Conservation (phyloP, 2,329 filamentous ascomycete species). For the Tolypocladium amazonense region DNA sequence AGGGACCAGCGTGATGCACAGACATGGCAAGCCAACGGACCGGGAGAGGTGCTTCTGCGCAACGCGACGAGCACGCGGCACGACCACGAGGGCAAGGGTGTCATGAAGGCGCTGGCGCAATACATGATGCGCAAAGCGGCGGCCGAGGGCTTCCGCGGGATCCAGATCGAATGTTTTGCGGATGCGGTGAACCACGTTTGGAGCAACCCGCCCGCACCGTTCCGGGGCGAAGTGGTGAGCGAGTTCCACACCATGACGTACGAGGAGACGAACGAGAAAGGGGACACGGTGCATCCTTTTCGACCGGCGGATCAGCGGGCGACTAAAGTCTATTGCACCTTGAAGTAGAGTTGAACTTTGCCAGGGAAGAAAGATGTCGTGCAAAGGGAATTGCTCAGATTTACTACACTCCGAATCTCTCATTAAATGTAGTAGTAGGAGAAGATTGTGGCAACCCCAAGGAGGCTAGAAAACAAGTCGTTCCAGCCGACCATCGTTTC, state of each 20-base stretch:
- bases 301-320: constrained; percentile 4
- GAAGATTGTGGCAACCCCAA: no score
- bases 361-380: no score
- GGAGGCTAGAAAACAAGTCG: no score
- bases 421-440: no score
- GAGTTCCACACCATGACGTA: constrained; percentile 4
- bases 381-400: neutral
- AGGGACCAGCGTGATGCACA: constrained; percentile 13
- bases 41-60: constrained; percentile 14
- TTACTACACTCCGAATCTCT: no score
- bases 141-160: constrained; percentile 11
- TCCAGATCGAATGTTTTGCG: constrained; percentile 14
- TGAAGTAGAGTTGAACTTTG: neutral
- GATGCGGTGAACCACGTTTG: constrained; percentile 15
- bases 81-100: constrained; percentile 14
- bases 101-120: constrained; percentile 13
- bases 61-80: constrained; percentile 14
- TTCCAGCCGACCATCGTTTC: no score
- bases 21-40: constrained; percentile 12
- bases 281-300: constrained; percentile 4
- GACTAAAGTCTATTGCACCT: constrained; percentile 6
- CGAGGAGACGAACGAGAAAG: constrained; percentile 4
- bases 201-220: constrained; percentile 13
- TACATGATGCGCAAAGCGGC: constrained; percentile 11
- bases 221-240: constrained; percentile 6